phyloP scores from a whole-genome alignment of 1,284 basidiomycete genomes.

The Naganishia liquefaciens region DNA sequence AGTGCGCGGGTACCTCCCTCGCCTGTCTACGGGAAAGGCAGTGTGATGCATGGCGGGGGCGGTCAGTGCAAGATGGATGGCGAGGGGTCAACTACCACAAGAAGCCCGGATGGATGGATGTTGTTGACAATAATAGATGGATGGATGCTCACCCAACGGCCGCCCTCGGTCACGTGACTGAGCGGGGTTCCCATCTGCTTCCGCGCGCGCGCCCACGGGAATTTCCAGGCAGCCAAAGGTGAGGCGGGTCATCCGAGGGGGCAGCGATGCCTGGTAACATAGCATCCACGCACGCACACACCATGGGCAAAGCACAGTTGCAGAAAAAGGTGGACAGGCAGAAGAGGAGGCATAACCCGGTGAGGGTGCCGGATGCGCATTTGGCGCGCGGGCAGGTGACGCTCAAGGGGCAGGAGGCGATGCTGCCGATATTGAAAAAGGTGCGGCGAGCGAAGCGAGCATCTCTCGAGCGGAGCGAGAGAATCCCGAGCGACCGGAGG shows the following conservation, averaged over 20 bases:
- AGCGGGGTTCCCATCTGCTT: neutral
- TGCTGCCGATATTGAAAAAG: constrained; percentile 84
- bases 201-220: too few relatives aligned
- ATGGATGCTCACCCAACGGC: neutral
- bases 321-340: constrained; percentile 61
- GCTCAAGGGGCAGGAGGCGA: constrained; percentile 63
- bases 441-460: constrained; percentile 54
- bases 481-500: too few relatives aligned
- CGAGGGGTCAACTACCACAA: neutral
- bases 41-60: neutral
- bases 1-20: too few relatives aligned
- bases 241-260: too few relatives aligned
- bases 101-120: neutral
- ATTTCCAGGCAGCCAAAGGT: too few relatives aligned
- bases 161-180: constrained; percentile 7
- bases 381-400: constrained; percentile 73
- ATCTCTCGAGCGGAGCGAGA: too few relatives aligned
- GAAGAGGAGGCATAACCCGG: constrained; percentile 81
- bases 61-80: neutral
- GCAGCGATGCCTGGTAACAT: too few relatives aligned
- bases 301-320: constrained; percentile 87
- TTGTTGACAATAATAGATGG: neutral
- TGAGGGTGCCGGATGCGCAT: constrained; percentile 87
- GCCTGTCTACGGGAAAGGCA: constrained; percentile 39
- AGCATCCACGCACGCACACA: too few relatives aligned